Conservation (phyloP, 2,329 filamentous ascomycete species). For the Colletotrichum lupini region DNA sequence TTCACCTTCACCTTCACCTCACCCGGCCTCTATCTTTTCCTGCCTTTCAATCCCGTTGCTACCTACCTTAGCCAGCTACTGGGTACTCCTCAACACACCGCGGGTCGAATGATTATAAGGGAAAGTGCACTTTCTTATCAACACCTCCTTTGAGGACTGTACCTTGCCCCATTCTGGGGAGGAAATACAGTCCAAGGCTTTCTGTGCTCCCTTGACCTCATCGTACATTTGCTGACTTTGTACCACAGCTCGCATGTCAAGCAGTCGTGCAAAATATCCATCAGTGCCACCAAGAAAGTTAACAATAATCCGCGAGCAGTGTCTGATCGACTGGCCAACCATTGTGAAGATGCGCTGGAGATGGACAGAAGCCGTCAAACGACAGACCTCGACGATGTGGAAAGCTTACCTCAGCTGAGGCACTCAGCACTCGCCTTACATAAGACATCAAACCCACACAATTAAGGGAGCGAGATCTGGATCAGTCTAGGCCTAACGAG, state of each 20-base stretch:
- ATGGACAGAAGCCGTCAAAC: neutral
- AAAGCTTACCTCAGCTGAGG: neutral
- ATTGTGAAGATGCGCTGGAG: neutral
- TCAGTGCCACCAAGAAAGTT: neutral
- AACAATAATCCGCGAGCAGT: neutral
- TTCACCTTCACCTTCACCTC: neutral
- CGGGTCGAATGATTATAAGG: neutral
- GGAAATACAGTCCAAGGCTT: neutral
- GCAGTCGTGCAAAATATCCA: neutral
- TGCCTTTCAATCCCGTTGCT: neutral
- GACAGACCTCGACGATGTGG: neutral
- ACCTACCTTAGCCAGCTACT: neutral
- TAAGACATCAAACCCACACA: slow-evolving; percentile 18
- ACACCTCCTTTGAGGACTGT: neutral
- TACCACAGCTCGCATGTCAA: neutral
- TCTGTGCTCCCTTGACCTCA: neutral
- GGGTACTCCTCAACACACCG: neutral
- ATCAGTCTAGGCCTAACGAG: slow-evolving; percentile 19
- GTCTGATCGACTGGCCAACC: neutral
- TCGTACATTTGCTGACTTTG: neutral
- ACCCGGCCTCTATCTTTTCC: neutral
- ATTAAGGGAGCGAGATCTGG: slow-evolving; percentile 35
- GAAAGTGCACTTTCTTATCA: neutral
- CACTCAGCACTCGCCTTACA: neutral
- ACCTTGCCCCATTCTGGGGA: neutral